These are phyloP conservation scores for Pugionium dolabratum DNA, from an alignment of 345 rosid species.

Conservation along the genomic window DNA sequence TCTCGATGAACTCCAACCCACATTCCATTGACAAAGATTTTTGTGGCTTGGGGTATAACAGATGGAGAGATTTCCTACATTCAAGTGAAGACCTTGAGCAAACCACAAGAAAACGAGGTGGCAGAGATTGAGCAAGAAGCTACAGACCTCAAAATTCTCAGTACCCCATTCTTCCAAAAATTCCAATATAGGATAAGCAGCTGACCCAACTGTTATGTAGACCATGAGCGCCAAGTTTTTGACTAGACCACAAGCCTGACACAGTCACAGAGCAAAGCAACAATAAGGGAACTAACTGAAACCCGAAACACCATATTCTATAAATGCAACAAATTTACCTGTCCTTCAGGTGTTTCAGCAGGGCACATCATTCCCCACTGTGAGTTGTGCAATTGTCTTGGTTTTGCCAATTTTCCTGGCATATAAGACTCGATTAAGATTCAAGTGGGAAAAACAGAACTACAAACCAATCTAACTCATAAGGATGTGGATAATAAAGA, in stretches of 20 bases:
- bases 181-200: conserved; percentile 87
- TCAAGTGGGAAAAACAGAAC: conserved; percentile 5
- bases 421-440: conserved; percentile 28
- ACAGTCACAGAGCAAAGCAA: neutral
- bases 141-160: conserved; percentile 86
- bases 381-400: conserved; percentile 96
- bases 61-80: conserved; percentile 93
- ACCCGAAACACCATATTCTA: conserved; percentile 27
- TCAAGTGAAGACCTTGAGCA: conserved; percentile 29
- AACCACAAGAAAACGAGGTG: conserved; percentile 21
- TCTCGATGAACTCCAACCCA: conserved; percentile 99
- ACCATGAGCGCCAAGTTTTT: conserved; percentile 99
- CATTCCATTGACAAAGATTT: conserved; percentile 93
- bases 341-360: conserved; percentile 99
- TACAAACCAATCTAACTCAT: conserved; percentile 5
- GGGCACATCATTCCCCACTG: conserved; percentile 99
- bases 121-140: conserved; percentile 12
- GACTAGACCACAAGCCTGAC: conserved; percentile 95
- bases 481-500: conserved; percentile 9
- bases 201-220: conserved; percentile 94
- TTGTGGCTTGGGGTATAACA: conserved; percentile 92
- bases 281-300: conserved; percentile 17
- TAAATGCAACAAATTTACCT: conserved; percentile 46
- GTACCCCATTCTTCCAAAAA: conserved; percentile 99
- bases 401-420: conserved; percentile 95